Evolutionary conservation across 2,329 filamentous ascomycete genomes (phyloP).

Genomic region (Cordyceps pruinosa): DNA sequence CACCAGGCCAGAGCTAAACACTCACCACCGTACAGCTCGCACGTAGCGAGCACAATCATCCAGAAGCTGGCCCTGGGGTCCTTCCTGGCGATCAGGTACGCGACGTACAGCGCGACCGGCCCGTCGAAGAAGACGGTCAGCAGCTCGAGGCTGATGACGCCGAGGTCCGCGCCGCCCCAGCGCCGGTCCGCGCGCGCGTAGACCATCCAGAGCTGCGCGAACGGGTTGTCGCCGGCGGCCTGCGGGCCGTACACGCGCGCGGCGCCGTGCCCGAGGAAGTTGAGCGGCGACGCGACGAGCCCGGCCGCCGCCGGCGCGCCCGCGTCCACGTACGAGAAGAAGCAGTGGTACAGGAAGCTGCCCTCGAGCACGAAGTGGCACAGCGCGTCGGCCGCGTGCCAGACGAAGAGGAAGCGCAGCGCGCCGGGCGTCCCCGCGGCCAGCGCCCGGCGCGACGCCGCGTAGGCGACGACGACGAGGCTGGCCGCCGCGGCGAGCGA

Average conservation of each 20-base stretch:
- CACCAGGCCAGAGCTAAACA: neutral
- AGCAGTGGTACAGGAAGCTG: constrained; percentile 87
- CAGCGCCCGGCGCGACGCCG: constrained; percentile 39
- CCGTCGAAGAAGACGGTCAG: constrained; percentile 58
- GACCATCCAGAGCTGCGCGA: constrained; percentile 61
- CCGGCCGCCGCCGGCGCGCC: constrained; percentile 24
- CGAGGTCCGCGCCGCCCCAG: constrained; percentile 57
- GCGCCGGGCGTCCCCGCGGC: constrained; percentile 45
- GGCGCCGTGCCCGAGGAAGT: constrained; percentile 44
- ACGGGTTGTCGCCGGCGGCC: constrained; percentile 45
- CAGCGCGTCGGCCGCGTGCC: constrained; percentile 89
- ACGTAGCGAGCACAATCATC: constrained; percentile 59
- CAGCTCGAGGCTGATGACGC: constrained; percentile 57
- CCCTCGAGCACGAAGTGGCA: constrained; percentile 91
- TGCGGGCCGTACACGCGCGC: constrained; percentile 49
- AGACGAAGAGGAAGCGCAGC: constrained; percentile 77
- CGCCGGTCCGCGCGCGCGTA: constrained; percentile 57
- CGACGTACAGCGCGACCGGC: constrained; percentile 52
- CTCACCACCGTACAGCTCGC: constrained; percentile 58
- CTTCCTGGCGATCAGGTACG: constrained; percentile 51
- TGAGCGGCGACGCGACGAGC: constrained; percentile 42
- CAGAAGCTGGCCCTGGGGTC: constrained; percentile 50
- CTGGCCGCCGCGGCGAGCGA: constrained; percentile 50
- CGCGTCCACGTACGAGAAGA: constrained; percentile 54
- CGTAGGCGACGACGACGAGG: constrained; percentile 44